Evolutionary conservation across 2,329 filamentous ascomycete genomes (phyloP).

Genomic region (Nigrospora oryzae): DNA sequence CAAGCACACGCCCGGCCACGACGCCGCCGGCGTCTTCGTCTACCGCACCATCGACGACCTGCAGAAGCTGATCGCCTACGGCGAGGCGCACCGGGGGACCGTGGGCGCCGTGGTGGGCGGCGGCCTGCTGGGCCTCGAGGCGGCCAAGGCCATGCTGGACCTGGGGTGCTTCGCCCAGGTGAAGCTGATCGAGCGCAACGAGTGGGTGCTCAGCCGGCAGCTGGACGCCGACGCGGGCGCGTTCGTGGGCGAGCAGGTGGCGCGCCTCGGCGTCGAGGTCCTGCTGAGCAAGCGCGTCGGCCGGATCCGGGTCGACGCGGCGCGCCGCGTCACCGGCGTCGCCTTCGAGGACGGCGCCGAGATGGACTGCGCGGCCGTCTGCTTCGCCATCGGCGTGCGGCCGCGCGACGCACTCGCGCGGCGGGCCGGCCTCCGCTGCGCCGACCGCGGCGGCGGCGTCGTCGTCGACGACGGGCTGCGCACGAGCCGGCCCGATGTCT

Average conservation of each 20-base stretch:
- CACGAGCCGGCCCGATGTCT: slow-evolving; percentile 66
- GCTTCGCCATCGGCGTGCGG: slow-evolving; percentile 83
- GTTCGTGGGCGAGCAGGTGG: slow-evolving; percentile 77
- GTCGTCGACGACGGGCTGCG: slow-evolving; percentile 58
- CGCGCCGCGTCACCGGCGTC: slow-evolving; percentile 59
- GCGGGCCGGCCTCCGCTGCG: slow-evolving; percentile 61
- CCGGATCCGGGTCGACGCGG: slow-evolving; percentile 54
- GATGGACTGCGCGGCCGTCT: slow-evolving; percentile 72
- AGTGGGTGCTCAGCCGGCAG: slow-evolving; percentile 76
- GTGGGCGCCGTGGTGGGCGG: slow-evolving; percentile 75
- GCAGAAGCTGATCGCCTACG: slow-evolving; percentile 66
- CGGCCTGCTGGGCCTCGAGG: slow-evolving; percentile 77
- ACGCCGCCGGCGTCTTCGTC: slow-evolving; percentile 79
- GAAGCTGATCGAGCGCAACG: slow-evolving; percentile 71
- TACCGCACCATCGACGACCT: slow-evolving; percentile 82
- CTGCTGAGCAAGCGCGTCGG: slow-evolving; percentile 69
- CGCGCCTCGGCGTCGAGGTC: slow-evolving; percentile 70
- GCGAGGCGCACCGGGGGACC: slow-evolving; percentile 56
- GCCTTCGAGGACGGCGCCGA: slow-evolving; percentile 73
- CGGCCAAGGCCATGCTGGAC: slow-evolving; percentile 87
- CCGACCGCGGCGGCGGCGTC: slow-evolving; percentile 67
- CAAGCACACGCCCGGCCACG: slow-evolving; percentile 62
- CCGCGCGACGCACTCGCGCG: slow-evolving; percentile 71
- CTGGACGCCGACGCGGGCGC: slow-evolving; percentile 72
- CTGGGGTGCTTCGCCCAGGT: slow-evolving; percentile 66